Evolutionary conservation across 1,284 basidiomycete species (phyloP), one percentile per base, ranked within the genome.

Genomic region (Moesziomyces sp.): DNA sequence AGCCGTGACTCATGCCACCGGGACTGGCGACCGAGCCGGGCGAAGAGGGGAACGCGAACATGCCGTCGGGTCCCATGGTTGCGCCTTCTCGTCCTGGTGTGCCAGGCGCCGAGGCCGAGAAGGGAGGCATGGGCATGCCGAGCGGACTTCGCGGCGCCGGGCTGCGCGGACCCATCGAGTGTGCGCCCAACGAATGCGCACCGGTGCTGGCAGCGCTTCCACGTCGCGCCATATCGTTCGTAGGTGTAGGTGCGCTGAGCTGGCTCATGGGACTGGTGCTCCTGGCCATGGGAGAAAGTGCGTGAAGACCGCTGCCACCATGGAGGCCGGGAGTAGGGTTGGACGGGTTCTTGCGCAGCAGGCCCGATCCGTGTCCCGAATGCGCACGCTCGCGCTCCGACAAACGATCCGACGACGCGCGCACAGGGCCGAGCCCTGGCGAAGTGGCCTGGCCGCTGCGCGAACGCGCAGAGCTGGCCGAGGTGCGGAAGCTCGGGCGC

Each of bases 271-370:
- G 67, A 35, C 72, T 71, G 3, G 52, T 35, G 48, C 72, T 62
- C 35, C 74, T 45, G 28, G 61, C 52, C 71, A 69, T 58, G 0
- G 71, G 71, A 43, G 67, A 49, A 6, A 74, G 54, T n/a, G 53
- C 67, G 28, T 66, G 66, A 10, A 71, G 57, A 43, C 72, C 63
- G 38, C 59, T 64, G 21, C 72, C 72, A 30, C 72, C 72, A 43
- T 74, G 63, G 21, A 74, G 67, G 28, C 74, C 78, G 9, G 79
- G 74, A 42, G 61, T 63, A n/a, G 79, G 79, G 38, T 81, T 81
- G 44, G 74, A 77, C 11, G 79, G 78, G 48, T 81, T 81, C 65
- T 81, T 81, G 28, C 69, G 67, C 52, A 81, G 68, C 52, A 72
- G 47, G 9, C 68, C 77, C 19, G 69, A 72, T 14, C 78, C 76